Base-by-base conservation (phyloP, 495 filamentous ascomycete genomes). In the Hypoxylon fragiforme region DNA sequence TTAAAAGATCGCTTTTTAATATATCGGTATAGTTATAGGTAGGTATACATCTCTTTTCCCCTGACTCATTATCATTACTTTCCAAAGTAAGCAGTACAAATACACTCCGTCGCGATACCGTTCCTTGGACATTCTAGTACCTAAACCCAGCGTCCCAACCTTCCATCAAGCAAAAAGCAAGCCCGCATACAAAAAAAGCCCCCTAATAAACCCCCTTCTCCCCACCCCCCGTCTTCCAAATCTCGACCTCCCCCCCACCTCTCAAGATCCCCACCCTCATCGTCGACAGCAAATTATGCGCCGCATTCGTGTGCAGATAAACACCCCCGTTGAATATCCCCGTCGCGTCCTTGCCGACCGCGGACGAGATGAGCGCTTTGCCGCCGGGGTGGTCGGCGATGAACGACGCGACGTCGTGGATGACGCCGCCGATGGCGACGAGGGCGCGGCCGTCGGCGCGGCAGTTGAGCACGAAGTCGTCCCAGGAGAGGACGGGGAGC, bases 251-350 rank as follows among this genome's bases (percentile, higher is more conserved):
- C 67, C 89, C 91, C 36, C 94, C 94, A 61, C 94, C 94, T 44
- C 94, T 91, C 52, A 98, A 88, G 40, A 98, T 94, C 74, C 90
- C 94, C 3, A 98, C 88, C 60, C 94, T 82, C 90, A 97, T 96
- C 61, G 91, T 97, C 12, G 89, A 92, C 38, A 98, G 83, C 24
- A 97, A 78, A 77, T 98, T 98, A 82, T 98, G 94, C 40, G 94
- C 94, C 45, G 89, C 94, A 75, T 98, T 98, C 63, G 88, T 91
- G 81, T 98, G 94, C 70, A 90, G 87, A 79, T 98, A 98, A 50
- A 98, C 88, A 76, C 94, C 94, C 56, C 94, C 94, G 79, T 98
- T 98, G 85, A 98, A 98, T 78, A 96, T 95, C 66, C 91, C 91
- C 8, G 94, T 97, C 46, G 94, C 94, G 64, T 98, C 94, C 80